Base-by-base conservation (phyloP, 164 flowering plant genomes). In the Kingdonia uniflora region DNA sequence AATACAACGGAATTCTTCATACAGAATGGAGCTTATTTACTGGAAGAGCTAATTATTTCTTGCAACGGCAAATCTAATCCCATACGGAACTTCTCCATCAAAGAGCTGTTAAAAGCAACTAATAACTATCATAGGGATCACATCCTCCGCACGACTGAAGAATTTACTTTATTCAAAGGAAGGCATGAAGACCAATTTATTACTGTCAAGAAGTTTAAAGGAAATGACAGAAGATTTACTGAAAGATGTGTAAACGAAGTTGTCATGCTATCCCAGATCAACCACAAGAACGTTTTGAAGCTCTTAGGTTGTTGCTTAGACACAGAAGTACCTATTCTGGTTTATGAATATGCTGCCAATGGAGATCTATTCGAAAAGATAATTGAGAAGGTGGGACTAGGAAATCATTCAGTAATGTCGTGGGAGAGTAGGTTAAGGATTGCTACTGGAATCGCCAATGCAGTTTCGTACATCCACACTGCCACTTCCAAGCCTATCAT, bases 301-400 rank as follows among this genome's bases (percentile, higher is more conserved):
- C 24, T 55, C 17, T 44, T 55, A n/a, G 59, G 59, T 2, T 45
- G 24, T 33, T 55, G 51, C 20, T 42, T 42, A 13, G 57, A 54
- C 14, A 54, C 57, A 2, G 22, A 54, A 42, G 12, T 54, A 20
- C 59, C 51, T 0, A 43, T 55, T 1, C 23, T 26, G n/a, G 42
- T 55, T 19, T 47, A 29, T 37, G 52, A 56, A 33, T 42, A n/a
- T 47, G 20, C 25, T n/a, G 14, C 35, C 10, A 39, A 57, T 40
- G 54, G 23, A 19, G 12, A 6, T 21, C 46, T 57, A 6, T 37
- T 15, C 12, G 40, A n/a, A 10, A 26, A 20, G 8, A 57, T 52
- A 12, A 14, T 13, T 52, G 5, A 11, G 12, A 22, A 35, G 14
- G 14, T 14, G 8, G 16, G 15, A 19, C n/a, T 6, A 7, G 14